A percentile compares a stretch with the other conserved stretches of the same genome.
Evolutionary conservation across 306 rosid species (phyloP).

Genomic region (Boehmeria nivea): DNA sequence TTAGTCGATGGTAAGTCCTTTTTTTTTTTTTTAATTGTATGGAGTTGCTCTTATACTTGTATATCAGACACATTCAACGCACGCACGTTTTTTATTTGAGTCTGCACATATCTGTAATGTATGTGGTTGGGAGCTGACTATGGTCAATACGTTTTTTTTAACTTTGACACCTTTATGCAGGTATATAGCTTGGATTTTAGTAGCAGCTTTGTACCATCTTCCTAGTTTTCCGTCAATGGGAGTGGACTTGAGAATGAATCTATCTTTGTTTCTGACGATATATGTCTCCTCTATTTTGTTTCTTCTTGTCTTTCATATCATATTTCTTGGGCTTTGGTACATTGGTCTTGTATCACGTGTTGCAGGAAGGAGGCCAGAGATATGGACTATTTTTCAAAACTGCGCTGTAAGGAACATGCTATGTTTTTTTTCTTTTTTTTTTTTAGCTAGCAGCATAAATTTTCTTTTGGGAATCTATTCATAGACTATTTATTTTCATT

Average conservation of each 20-base stretch:
- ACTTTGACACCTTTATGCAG: conserved; percentile 47
- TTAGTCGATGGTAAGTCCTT: conserved; percentile 86
- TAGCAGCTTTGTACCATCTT: conserved; percentile 97
- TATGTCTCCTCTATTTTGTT: conserved; percentile 79
- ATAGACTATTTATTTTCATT: conserved; percentile 8
- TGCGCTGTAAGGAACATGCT: conserved; percentile 53
- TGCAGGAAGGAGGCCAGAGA: conserved; percentile 89
- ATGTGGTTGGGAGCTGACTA: neutral
- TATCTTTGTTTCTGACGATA: conserved; percentile 78
- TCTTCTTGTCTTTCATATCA: conserved; percentile 78
- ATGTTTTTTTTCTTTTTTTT: conserved; percentile 4
- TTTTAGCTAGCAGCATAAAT: neutral
- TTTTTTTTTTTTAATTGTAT: neutral
- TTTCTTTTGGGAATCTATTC: neutral
- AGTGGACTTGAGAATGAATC: conserved; percentile 93
- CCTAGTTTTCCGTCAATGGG: conserved; percentile 98
- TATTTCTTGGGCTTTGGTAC: conserved; percentile 91
- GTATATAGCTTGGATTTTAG: conserved; percentile 90
- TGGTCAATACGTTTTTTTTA: conserved; percentile 17
- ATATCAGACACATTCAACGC: neutral
- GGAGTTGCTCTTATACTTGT: conserved; percentile 6
- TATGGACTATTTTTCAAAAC: conserved; percentile 80
- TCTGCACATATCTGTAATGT: neutral
- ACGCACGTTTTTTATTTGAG: neutral
- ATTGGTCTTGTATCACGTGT: conserved; percentile 94